A percentile compares a stretch with the other conserved stretches of the same genome.
These are phyloP conservation scores for Cladosporium colombiae DNA, from an alignment of 2,329 filamentous ascomycete genomes.

Conservation along the genomic window DNA sequence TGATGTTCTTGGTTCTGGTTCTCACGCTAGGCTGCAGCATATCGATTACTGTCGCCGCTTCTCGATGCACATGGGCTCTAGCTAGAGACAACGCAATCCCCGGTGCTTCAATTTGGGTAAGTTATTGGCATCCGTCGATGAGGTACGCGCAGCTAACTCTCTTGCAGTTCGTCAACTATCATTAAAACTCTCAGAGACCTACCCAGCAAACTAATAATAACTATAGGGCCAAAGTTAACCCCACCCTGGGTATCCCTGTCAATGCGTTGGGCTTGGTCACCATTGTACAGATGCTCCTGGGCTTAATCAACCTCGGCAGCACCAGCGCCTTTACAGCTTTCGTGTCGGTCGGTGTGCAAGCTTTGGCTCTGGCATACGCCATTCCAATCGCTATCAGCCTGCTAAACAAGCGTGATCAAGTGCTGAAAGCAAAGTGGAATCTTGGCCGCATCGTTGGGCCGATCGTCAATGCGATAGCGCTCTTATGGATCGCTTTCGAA, in stretches of 20 bases:
- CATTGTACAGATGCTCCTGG: conserved; percentile 51
- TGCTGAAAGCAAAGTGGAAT: conserved; percentile 27
- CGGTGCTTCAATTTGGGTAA: conserved; percentile 40
- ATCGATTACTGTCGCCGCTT: conserved; percentile 54
- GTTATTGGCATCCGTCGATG: not conserved
- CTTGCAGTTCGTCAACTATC: not conserved
- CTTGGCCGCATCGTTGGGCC: conserved; percentile 23
- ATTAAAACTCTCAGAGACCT: not conserved
- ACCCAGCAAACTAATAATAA: not conserved
- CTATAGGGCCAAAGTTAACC: conserved; percentile 33
- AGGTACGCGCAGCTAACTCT: not conserved
- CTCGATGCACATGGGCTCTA: conserved; percentile 49
- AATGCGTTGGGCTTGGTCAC: conserved; percentile 47
- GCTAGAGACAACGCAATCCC: conserved; percentile 49
- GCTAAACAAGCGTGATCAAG: conserved; percentile 40
- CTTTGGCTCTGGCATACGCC: conserved; percentile 56
- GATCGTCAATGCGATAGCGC: conserved; percentile 30
- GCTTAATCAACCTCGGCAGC: conserved; percentile 52
- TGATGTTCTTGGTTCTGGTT: conserved; percentile 53
- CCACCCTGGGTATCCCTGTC: conserved; percentile 43
- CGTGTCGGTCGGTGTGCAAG: conserved; percentile 58
- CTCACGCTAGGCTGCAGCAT: conserved; percentile 57
- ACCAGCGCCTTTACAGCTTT: conserved; percentile 53
- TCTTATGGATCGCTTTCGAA: conserved; percentile 34
- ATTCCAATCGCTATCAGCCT: conserved; percentile 58